These are phyloP conservation scores for Vitis riparia DNA, from an alignment of 164 flowering plant species.

Conservation along the genomic window DNA sequence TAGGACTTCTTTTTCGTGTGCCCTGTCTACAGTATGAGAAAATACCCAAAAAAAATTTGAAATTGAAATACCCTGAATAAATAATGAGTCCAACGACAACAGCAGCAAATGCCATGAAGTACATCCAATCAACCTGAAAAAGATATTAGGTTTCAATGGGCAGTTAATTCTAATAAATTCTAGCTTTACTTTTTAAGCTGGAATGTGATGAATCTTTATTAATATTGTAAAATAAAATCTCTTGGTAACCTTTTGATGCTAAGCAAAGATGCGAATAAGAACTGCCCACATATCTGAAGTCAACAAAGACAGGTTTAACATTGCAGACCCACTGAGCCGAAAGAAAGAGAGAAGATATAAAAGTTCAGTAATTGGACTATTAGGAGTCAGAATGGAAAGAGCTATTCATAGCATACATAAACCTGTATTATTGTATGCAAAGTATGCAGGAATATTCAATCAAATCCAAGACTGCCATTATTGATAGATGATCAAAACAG, in stretches of 20 bases:
- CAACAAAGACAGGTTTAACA: conserved; percentile 87
- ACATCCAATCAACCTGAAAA: conserved; percentile 92
- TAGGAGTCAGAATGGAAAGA: no score
- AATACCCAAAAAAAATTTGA: neutral
- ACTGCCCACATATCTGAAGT: conserved; percentile 99
- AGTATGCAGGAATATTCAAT: no score
- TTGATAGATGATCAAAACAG: no score
- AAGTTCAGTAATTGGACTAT: neutral
- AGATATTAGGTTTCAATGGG: conserved; percentile 6
- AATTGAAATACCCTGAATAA: conserved; percentile 64
- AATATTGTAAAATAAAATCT: neutral
- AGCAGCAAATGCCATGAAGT: conserved; percentile 72
- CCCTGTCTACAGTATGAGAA: neutral
- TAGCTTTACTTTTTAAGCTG: neutral
- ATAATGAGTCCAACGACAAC: conserved; percentile 74
- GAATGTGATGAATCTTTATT: neutral
- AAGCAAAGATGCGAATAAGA: conserved; percentile 81
- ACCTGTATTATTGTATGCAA: no score
- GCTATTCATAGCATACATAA: no score
- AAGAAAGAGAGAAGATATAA: neutral
- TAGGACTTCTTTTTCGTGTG: neutral
- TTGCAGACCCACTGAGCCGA: conserved; percentile 88
- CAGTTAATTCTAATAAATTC: neutral
- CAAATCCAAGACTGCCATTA: no score
- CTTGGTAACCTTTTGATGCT: conserved; percentile 70